Percentiles rank a stretch among this genome's conserved stretches.
Conservation (phyloP, 495 filamentous ascomycete genomes). For the Neurospora discreta region DNA sequence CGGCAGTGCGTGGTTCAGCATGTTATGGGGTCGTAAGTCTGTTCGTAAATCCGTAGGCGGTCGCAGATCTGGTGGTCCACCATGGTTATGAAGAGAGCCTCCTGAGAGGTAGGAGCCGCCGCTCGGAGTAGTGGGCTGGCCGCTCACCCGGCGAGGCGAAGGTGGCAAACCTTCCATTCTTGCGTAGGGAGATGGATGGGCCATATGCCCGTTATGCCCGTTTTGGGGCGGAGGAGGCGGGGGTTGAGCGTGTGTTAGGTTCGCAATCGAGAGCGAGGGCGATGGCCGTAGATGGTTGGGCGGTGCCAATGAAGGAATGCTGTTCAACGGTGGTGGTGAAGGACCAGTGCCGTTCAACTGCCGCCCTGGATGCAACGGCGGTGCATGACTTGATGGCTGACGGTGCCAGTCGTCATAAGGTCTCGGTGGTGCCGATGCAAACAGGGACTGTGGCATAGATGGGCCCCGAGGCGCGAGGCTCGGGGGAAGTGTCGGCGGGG, state of each 20-base stretch:
- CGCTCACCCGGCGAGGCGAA: conserved; percentile 26
- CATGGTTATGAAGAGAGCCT: conserved; percentile 12
- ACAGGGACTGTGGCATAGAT: conserved; percentile 15
- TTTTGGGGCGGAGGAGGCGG: conserved; percentile 17
- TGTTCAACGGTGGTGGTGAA: conserved; percentile 17
- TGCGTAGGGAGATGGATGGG: conserved; percentile 18
- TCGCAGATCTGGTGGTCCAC: conserved; percentile 10
- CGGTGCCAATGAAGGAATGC: conserved; percentile 30
- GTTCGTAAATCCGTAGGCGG: neutral
- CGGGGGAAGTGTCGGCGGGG: conserved; percentile 19
- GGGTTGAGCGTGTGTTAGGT: conserved; percentile 21
- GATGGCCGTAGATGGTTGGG: conserved; percentile 32
- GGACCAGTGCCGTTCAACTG: conserved; percentile 31
- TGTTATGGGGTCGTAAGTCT: conserved; percentile 20
- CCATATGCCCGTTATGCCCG: conserved; percentile 30
- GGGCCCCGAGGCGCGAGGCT: conserved; percentile 18
- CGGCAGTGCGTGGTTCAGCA: conserved; percentile 17
- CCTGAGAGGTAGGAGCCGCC: conserved; percentile 11
- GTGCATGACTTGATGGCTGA: conserved; percentile 21
- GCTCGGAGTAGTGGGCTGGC: conserved; percentile 17
- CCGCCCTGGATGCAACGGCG: conserved; percentile 20
- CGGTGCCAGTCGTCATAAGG: conserved; percentile 29
- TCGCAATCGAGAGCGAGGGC: conserved; percentile 13
- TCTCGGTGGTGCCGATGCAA: conserved; percentile 12
- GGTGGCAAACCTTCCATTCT: conserved; percentile 26